Percentiles rank a stretch among this genome's conserved stretches.
These are phyloP conservation scores for Dacryopinax primogenitus DNA, from an alignment of 768 basidiomycete species.

Conservation along the genomic window DNA sequence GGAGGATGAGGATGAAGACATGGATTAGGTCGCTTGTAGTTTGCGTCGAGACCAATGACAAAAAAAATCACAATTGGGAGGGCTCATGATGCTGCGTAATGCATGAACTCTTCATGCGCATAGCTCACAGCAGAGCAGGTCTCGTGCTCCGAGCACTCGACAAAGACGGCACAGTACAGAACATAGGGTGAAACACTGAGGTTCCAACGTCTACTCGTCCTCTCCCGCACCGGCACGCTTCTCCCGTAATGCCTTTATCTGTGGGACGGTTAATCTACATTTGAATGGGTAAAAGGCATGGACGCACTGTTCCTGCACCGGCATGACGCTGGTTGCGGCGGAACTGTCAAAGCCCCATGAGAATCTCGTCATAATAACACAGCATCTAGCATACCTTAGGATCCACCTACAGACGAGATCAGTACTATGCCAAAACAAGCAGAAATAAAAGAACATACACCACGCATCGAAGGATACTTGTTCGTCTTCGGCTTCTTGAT, in stretches of 20 bases:
- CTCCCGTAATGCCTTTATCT: constrained; percentile 22
- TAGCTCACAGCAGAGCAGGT: background rate
- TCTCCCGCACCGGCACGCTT: constrained; percentile 12
- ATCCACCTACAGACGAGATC: constrained; percentile 44
- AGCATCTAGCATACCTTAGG: constrained; percentile 44
- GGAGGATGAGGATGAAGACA: constrained; percentile 9
- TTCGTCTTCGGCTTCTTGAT: constrained; percentile 71
- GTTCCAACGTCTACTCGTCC: background rate
- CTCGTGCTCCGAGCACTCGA: background rate
- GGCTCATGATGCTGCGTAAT: constrained; percentile 7
- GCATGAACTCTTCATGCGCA: constrained; percentile 8
- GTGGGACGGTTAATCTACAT: constrained; percentile 11
- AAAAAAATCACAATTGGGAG: background rate
- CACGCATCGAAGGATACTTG: constrained; percentile 70
- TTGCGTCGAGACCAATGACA: background rate
- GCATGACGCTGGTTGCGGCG: constrained; percentile 69
- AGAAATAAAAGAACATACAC: constrained; percentile 49
- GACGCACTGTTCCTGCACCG: constrained; percentile 57
- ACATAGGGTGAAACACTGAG: background rate
- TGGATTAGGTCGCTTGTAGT: background rate
- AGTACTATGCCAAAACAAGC: background rate
- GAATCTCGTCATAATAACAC: constrained; percentile 11
- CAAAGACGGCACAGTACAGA: background rate
- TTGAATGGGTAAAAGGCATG: background rate
- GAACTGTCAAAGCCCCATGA: constrained; percentile 44